Evolutionary conservation across 495 filamentous ascomycete genomes (phyloP).

Genomic region (Hyaloscypha finlandica): DNA sequence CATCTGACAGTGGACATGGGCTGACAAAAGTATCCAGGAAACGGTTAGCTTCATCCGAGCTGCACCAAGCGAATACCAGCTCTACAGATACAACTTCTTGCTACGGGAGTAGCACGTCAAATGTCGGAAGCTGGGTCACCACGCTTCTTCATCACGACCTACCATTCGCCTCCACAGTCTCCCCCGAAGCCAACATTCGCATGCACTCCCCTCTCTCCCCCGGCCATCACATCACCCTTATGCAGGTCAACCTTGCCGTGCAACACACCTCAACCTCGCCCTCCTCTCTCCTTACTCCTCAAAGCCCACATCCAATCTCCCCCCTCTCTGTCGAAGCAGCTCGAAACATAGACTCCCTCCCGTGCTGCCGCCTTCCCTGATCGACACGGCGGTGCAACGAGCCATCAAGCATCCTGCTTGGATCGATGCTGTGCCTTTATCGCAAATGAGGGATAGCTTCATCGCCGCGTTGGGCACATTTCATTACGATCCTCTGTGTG

Average conservation of each 20-base stretch:
- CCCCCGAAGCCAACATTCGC: neutral
- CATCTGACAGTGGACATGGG: neutral
- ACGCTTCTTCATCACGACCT: neutral
- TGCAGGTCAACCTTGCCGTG: conserved; percentile 42
- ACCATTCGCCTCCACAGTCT: neutral
- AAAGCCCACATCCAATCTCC: conserved; percentile 27
- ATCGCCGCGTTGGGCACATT: conserved; percentile 37
- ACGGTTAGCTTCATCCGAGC: neutral
- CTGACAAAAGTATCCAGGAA: neutral
- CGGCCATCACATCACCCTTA: conserved; percentile 38
- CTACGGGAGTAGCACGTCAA: neutral
- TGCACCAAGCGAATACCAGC: neutral
- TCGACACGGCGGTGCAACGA: conserved; percentile 28
- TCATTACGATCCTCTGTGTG: conserved; percentile 48
- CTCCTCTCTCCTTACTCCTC: conserved; percentile 30
- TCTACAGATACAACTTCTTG: neutral
- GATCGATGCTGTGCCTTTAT: conserved; percentile 37
- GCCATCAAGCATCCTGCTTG: conserved; percentile 35
- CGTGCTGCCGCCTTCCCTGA: conserved; percentile 28
- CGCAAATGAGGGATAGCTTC: conserved; percentile 35
- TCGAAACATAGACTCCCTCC: neutral
- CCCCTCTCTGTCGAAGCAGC: neutral
- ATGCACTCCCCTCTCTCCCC: conserved; percentile 38
- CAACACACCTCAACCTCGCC: conserved; percentile 33
- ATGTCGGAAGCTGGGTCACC: neutral